These are phyloP conservation scores for Paramyrothecium sp. DNA, from an alignment of 2,329 filamentous ascomycete species.

Conservation along the genomic window DNA sequence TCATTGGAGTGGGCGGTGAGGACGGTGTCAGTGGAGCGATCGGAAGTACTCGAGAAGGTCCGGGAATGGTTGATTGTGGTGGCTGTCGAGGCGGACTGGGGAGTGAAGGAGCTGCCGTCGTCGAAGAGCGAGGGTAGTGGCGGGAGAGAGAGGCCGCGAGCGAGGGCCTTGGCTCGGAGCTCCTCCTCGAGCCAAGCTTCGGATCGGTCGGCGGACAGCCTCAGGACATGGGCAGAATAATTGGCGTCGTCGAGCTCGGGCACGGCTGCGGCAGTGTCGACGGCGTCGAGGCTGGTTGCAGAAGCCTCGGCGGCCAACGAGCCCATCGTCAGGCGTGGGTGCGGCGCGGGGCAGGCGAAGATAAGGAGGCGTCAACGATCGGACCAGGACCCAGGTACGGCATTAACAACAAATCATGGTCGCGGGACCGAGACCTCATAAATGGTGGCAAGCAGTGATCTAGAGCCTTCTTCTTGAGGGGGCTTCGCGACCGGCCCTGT, in stretches of 20 bases:
- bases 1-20: constrained; percentile 43
- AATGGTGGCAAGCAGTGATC: no score
- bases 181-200: constrained; percentile 39
- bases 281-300: neutral
- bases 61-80: constrained; percentile 39
- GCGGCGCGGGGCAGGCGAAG: neutral
- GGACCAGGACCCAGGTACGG: neutral
- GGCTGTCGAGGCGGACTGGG: constrained; percentile 40
- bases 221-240: constrained; percentile 39
- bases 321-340: neutral
- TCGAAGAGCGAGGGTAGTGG: constrained; percentile 21
- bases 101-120: constrained; percentile 34
- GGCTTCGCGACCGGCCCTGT: no score
- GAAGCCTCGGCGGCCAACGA: neutral
- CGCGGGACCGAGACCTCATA: neutral
- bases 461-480: no score
- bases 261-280: constrained; percentile 3
- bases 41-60: constrained; percentile 42
- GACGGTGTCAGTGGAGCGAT: constrained; percentile 37
- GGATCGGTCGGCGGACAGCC: constrained; percentile 25
- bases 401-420: neutral
- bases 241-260: constrained; percentile 38
- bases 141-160: constrained; percentile 31
- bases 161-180: constrained; percentile 30
- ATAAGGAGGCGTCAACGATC: neutral